Evolutionary conservation across 257 asterid genomes (phyloP).

Genomic region (Rubia yunnanensis): DNA sequence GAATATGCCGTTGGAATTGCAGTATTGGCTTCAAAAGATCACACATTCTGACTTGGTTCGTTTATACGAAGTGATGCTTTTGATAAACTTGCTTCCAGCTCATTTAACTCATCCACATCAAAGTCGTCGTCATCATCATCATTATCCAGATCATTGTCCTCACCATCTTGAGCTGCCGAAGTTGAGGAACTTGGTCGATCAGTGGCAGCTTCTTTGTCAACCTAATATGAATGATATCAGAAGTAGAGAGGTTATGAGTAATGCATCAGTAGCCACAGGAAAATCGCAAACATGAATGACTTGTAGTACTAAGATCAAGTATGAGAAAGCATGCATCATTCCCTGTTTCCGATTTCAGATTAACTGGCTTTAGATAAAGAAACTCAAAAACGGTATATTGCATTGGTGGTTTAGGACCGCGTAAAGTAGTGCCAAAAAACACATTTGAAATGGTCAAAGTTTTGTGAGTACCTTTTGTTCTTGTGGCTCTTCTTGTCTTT

Average conservation of each 20-base stretch:
- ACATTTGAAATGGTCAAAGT: neutral
- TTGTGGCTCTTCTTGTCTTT: slow-evolving; percentile 44
- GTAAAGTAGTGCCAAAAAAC: neutral
- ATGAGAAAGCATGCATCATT: neutral
- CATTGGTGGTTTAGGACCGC: neutral
- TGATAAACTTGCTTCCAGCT: slow-evolving; percentile 81
- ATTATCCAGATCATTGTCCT: slow-evolving; percentile 18
- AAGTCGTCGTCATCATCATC: slow-evolving; percentile 70
- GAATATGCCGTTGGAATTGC: neutral
- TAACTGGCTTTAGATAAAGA: neutral
- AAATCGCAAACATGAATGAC: no score
- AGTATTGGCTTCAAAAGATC: neutral
- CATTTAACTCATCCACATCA: slow-evolving; percentile 77
- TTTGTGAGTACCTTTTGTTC: slow-evolving; percentile 36
- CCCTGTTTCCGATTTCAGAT: neutral
- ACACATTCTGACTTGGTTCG: slow-evolving; percentile 1
- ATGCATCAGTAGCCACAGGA: neutral
- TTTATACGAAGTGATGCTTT: slow-evolving; percentile 55
- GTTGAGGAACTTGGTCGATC: slow-evolving; percentile 67
- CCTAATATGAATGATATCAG: slow-evolving; percentile 30
- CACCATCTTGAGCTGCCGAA: slow-evolving; percentile 32
- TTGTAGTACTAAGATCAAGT: neutral
- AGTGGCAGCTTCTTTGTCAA: slow-evolving; percentile 28
- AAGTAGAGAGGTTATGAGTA: neutral
- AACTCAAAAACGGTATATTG: neutral